Evolutionary conservation across 2,329 filamentous ascomycete species (phyloP).

Genomic region (Verticillium albo-atrum): DNA sequence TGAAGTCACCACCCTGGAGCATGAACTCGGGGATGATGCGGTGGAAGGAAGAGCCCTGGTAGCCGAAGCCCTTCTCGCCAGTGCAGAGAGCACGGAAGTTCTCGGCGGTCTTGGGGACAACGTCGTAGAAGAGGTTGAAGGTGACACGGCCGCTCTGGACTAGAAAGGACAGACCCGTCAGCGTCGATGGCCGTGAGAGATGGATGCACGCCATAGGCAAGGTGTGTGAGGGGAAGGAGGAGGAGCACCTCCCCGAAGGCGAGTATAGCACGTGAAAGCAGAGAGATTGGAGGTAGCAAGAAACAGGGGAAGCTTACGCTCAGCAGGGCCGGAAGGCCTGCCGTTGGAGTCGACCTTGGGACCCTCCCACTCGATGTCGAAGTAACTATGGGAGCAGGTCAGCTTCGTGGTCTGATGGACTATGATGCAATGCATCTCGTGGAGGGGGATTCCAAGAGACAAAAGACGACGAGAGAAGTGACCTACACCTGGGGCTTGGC

Average conservation of each 20-base stretch:
- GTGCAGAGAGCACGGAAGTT: constrained; percentile 88
- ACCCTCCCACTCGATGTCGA: constrained; percentile 70
- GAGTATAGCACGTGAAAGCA: neutral
- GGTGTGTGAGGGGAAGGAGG: neutral
- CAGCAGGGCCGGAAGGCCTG: constrained; percentile 47
- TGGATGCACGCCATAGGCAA: neutral
- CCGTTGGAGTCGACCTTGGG: constrained; percentile 58
- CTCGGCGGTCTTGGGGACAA: constrained; percentile 80
- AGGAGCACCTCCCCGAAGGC: neutral
- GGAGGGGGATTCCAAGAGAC: neutral
- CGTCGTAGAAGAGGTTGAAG: constrained; percentile 82
- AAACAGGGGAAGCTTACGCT: constrained; percentile 48
- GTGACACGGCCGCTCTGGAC: constrained; percentile 75
- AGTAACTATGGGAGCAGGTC: constrained; percentile 45
- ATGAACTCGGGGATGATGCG: constrained; percentile 91
- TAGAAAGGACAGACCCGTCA: constrained; percentile 27
- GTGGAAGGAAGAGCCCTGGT: constrained; percentile 82
- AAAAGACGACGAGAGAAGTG: neutral
- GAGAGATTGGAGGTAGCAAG: neutral
- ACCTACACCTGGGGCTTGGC: constrained; percentile 62
- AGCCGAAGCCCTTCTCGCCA: constrained; percentile 75
- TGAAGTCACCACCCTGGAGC: constrained; percentile 96
- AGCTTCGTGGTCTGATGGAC: constrained; percentile 10
- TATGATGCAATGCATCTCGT: constrained; percentile 2
- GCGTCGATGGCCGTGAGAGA: neutral